A percentile compares a stretch with the other conserved stretches of the same genome.
Evolutionary conservation across 176 grass and related monocot species (phyloP).

Genomic region (Oryza punctata): DNA sequence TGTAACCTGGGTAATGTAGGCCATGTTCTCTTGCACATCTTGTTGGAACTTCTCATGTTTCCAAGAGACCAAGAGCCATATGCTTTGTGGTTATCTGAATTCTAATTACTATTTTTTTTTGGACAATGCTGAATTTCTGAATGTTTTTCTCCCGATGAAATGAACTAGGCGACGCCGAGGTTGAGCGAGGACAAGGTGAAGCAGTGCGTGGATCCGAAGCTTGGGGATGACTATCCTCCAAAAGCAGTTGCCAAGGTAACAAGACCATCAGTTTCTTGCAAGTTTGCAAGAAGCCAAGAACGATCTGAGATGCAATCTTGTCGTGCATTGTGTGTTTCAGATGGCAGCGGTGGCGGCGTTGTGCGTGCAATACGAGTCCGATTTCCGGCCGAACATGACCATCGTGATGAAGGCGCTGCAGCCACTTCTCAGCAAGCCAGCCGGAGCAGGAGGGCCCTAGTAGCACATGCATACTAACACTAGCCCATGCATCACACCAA

Average conservation of each 20-base stretch:
- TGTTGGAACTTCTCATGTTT: neutral
- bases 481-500: neutral
- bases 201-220: conserved; percentile 60
- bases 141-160: neutral
- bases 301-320: neutral
- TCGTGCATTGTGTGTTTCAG: conserved; percentile 26
- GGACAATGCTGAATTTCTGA: neutral
- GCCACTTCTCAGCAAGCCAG: conserved; percentile 47
- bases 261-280: neutral
- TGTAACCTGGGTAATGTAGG: conserved; percentile 50
- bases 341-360: conserved; percentile 58
- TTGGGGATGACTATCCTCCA: conserved; percentile 48
- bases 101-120: neutral
- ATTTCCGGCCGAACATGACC: conserved; percentile 71
- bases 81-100: neutral
- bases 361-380: conserved; percentile 63
- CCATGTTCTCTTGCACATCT: neutral
- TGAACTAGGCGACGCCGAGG: conserved; percentile 50
- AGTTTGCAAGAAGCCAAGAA: neutral
- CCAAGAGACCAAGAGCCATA: neutral
- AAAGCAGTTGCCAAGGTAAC: conserved; percentile 67
- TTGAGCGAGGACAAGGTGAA: conserved; percentile 66
- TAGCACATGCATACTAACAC: neutral
- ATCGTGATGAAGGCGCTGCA: conserved; percentile 72
- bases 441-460: conserved; percentile 11